Evolutionary conservation across 805 yeast genomes (phyloP).

Genomic region (Candida nemodendra): DNA sequence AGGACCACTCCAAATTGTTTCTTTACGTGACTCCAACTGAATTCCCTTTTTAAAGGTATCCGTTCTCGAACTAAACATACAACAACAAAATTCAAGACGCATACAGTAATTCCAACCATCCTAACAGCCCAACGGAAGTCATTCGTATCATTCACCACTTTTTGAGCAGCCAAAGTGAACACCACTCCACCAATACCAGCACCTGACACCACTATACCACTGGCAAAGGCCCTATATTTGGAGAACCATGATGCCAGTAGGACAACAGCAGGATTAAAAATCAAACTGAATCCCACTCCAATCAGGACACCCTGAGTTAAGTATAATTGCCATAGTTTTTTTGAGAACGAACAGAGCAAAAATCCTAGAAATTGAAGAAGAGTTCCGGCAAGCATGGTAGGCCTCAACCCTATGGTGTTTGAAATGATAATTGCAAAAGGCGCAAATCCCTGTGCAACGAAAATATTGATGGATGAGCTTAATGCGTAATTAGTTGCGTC

Average conservation of each 20-base stretch:
- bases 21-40: conserved; percentile 8
- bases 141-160: conserved; percentile 38
- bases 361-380: conserved; percentile 45
- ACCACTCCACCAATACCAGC: conserved; percentile 44
- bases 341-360: conserved; percentile 51
- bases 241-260: conserved; percentile 57
- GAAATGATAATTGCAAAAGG: conserved; percentile 20
- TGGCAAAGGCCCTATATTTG: conserved; percentile 42
- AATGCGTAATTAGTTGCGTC: conserved; percentile 54
- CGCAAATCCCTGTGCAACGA: conserved; percentile 23
- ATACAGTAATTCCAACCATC: conserved; percentile 39
- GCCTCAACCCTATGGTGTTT: conserved; percentile 19
- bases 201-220: conserved; percentile 39
- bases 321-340: conserved; percentile 48
- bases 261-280: conserved; percentile 50
- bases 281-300: conserved; percentile 48
- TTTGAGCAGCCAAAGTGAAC: conserved; percentile 35
- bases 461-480: conserved; percentile 46
- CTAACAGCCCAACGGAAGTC: conserved; percentile 45
- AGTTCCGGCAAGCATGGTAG: conserved; percentile 36
- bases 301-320: conserved; percentile 52
- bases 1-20: conserved; percentile 13
- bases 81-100: conserved; percentile 39
- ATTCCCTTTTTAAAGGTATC: conserved; percentile 19
- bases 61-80: conserved; percentile 46